Evolutionary conservation across 805 yeast genomes (phyloP).

Genomic region (Teunomyces kruisii): DNA sequence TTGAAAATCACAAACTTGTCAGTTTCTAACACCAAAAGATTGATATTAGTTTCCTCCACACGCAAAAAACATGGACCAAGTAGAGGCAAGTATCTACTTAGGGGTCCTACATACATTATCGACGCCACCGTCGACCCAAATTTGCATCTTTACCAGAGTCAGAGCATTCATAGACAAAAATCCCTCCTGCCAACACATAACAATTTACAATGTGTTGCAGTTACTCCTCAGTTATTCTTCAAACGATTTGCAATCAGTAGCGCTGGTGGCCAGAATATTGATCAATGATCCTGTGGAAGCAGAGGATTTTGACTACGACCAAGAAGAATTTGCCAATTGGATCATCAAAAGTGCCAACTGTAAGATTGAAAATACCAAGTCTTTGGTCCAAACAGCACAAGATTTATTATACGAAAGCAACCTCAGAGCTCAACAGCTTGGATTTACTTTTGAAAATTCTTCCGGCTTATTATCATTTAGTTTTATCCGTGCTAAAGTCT

Average conservation of each 20-base stretch:
- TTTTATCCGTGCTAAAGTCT: conserved; percentile 6
- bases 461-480: neutral
- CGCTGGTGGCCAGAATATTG: neutral
- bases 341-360: neutral
- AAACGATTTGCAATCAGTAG: neutral
- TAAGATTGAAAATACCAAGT: neutral
- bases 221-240: neutral
- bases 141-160: neutral
- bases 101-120: neutral
- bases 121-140: neutral
- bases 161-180: neutral
- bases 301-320: neutral
- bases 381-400: neutral
- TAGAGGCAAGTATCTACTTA: neutral
- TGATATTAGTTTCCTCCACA: neutral
- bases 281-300: neutral
- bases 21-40: neutral
- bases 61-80: neutral
- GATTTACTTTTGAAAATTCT: conserved; percentile 37
- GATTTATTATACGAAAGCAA: neutral
- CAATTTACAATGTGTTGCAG: neutral
- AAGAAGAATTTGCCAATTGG: conserved; percentile 3
- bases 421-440: neutral
- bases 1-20: neutral
- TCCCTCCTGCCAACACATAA: neutral